phyloP scores from a whole-genome alignment of 192 early-diverging fungal genomes.

The Chytriomyces confervae region DNA sequence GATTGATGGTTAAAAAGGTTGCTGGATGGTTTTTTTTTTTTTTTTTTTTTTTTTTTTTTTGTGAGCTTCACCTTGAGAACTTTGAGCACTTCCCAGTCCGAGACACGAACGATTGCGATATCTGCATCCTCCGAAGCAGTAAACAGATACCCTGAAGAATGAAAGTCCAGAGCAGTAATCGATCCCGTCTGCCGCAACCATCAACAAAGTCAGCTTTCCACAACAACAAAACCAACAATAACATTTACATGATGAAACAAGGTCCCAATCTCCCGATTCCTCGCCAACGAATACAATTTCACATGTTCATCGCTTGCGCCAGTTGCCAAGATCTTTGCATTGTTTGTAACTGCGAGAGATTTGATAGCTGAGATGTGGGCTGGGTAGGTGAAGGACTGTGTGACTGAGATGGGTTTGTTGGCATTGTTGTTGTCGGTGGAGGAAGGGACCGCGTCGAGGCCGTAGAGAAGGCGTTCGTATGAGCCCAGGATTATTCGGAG shows the following conservation, averaged over 20 bases:
- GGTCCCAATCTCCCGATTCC: constrained; percentile 87
- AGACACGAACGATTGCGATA: constrained; percentile 87
- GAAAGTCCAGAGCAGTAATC: constrained; percentile 85
- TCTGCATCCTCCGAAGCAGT: constrained; percentile 88
- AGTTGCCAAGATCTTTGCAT: constrained; percentile 78
- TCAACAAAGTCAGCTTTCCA: background rate
- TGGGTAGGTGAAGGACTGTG: constrained; percentile 90
- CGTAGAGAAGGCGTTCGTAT: constrained; percentile 98
- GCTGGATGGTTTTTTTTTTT: constrained; percentile 17
- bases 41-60: constrained; percentile 69
- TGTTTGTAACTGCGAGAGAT: constrained; percentile 60
- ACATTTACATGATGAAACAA: constrained; percentile 78
- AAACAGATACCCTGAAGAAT: constrained; percentile 82
- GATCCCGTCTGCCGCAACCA: constrained; percentile 64
- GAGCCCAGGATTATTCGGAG: constrained; percentile 70
- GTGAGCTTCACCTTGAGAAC: constrained; percentile 59
- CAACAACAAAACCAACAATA: constrained; percentile 39
- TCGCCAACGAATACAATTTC: constrained; percentile 86
- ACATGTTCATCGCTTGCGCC: constrained; percentile 97
- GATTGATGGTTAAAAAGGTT: no score
- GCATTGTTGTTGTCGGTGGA: constrained; percentile 24
- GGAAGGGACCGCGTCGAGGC: constrained; percentile 61
- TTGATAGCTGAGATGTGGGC: constrained; percentile 96
- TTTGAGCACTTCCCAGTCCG: constrained; percentile 97
- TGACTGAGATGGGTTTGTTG: constrained; percentile 35